Percentiles rank a stretch among this genome's conserved stretches.
Conservation (phyloP, 352 stramenopile genomes). For the Phytophthora pistaciae region DNA sequence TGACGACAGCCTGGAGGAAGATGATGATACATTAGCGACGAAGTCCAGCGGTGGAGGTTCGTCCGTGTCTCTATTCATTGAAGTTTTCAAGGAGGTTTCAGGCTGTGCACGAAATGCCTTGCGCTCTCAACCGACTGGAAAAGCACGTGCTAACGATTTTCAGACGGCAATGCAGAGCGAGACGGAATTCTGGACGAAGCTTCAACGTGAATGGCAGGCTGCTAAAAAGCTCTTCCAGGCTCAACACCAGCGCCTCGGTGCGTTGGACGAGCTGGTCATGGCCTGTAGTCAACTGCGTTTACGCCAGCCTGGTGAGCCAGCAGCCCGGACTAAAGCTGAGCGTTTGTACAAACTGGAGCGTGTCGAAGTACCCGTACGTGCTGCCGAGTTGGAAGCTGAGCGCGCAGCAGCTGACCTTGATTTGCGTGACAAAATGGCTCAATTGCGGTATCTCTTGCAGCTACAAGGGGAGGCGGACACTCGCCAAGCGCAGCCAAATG, state of each 20-base stretch:
- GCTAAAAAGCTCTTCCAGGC: conserved; percentile 75
- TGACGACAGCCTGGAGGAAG: conserved; percentile 16
- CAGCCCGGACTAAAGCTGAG: conserved; percentile 44
- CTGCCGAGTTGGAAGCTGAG: conserved; percentile 54
- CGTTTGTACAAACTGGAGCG: conserved; percentile 67
- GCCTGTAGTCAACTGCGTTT: conserved; percentile 75
- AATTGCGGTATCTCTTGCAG: conserved; percentile 71
- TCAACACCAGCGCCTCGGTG: conserved; percentile 76
- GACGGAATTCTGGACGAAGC: conserved; percentile 51
- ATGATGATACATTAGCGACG: conserved; percentile 4
- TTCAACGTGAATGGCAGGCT: conserved; percentile 61
- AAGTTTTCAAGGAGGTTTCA: conserved; percentile 71
- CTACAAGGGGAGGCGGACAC: conserved; percentile 39
- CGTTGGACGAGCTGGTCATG: conserved; percentile 83
- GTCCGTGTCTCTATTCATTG: conserved; percentile 52
- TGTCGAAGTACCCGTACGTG: conserved; percentile 52
- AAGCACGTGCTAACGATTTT: conserved; percentile 17
- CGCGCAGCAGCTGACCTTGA: conserved; percentile 47
- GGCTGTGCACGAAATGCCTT: conserved; percentile 30
- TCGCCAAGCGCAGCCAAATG: conserved; percentile 1
- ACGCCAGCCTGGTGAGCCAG: conserved; percentile 46
- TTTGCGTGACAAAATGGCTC: conserved; percentile 57
- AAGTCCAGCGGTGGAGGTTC: conserved; percentile 7
- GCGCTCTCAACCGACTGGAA: conserved; percentile 13
- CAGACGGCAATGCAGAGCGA: conserved; percentile 53